Evolutionary conservation across 139 green algal species (phyloP).

Genomic region (Klebsormidium nitens): DNA sequence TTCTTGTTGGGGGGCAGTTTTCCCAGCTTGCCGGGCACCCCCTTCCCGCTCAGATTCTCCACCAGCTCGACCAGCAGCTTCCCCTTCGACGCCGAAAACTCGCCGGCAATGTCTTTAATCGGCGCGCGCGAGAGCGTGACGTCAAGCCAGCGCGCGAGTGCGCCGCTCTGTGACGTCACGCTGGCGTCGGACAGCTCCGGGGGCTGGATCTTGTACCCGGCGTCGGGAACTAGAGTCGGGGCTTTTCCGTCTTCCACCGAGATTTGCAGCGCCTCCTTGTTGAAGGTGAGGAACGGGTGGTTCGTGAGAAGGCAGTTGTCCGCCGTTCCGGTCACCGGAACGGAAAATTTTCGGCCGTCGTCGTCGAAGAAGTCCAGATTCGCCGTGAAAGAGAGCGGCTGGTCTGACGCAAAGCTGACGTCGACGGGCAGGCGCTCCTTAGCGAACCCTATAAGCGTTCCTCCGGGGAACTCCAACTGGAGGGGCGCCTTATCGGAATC

Average conservation of each 20-base stretch:
- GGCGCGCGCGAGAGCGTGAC: constrained; percentile 42
- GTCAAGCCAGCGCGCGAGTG: not conserved
- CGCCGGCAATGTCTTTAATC: constrained; percentile 41
- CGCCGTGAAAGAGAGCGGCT: constrained; percentile 64
- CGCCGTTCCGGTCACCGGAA: constrained; percentile 55
- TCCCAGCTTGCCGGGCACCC: constrained; percentile 5
- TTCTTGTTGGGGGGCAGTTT: constrained; percentile 24
- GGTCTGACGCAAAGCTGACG: constrained; percentile 53
- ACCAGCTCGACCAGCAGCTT: constrained; percentile 63
- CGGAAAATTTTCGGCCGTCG: constrained; percentile 47
- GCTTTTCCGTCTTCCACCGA: too few species aligned
- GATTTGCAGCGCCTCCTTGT: too few species aligned
- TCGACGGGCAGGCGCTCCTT: constrained; percentile 66
- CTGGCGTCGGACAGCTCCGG: too few species aligned
- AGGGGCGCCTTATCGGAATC: constrained; percentile 60
- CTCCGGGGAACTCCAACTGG: constrained; percentile 61
- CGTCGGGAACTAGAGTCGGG: too few species aligned
- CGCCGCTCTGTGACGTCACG: not conserved
- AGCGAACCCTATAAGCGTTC: constrained; percentile 64
- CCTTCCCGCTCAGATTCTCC: constrained; percentile 60
- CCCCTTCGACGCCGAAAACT: constrained; percentile 50
- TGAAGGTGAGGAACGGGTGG: constrained; percentile 52
- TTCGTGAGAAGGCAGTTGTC: constrained; percentile 66
- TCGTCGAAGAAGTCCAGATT: constrained; percentile 73
- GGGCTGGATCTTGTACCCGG: too few species aligned